These are phyloP conservation scores for Boletus huronensis DNA, from an alignment of 768 basidiomycete species.

Conservation along the genomic window DNA sequence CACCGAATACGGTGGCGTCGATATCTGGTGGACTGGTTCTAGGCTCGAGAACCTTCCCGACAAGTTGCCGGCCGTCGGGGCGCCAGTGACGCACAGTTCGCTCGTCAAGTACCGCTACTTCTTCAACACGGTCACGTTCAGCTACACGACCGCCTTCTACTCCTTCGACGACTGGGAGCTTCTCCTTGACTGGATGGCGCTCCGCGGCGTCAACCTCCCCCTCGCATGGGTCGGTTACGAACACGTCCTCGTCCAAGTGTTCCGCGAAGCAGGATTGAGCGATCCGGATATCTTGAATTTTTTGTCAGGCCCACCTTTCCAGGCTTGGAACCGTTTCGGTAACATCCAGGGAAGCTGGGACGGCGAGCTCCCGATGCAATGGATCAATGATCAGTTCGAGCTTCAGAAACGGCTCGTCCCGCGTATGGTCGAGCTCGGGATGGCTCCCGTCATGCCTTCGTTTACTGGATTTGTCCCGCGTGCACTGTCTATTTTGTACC, in stretches of 20 bases:
- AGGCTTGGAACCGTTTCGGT: constrained; percentile 42
- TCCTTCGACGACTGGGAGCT: constrained; percentile 38
- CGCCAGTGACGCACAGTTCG: constrained; percentile 30
- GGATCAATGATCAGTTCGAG: constrained; percentile 37
- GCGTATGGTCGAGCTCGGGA: constrained; percentile 41
- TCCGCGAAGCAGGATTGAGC: constrained; percentile 36
- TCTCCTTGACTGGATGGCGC: constrained; percentile 41
- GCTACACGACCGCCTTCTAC: constrained; percentile 40
- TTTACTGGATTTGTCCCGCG: constrained; percentile 42
- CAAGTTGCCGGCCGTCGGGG: constrained; percentile 30
- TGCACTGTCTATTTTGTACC: constrained; percentile 29
- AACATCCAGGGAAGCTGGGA: constrained; percentile 42
- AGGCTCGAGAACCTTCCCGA: constrained; percentile 32
- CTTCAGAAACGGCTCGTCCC: constrained; percentile 36
- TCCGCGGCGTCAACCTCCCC: constrained; percentile 40
- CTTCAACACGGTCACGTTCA: constrained; percentile 43
- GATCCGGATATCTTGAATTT: constrained; percentile 35
- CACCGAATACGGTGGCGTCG: constrained; percentile 35
- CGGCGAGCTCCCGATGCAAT: constrained; percentile 34
- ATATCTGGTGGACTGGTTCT: constrained; percentile 45
- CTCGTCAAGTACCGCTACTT: constrained; percentile 40
- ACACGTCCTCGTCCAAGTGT: constrained; percentile 34
- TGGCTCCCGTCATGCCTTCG: constrained; percentile 41
- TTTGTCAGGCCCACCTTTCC: constrained; percentile 39
- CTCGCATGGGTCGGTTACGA: constrained; percentile 43